Percentiles rank a stretch among this genome's conserved stretches.
Conservation (phyloP, 1,284 basidiomycete species). For the Marasmius tenuissimus region DNA sequence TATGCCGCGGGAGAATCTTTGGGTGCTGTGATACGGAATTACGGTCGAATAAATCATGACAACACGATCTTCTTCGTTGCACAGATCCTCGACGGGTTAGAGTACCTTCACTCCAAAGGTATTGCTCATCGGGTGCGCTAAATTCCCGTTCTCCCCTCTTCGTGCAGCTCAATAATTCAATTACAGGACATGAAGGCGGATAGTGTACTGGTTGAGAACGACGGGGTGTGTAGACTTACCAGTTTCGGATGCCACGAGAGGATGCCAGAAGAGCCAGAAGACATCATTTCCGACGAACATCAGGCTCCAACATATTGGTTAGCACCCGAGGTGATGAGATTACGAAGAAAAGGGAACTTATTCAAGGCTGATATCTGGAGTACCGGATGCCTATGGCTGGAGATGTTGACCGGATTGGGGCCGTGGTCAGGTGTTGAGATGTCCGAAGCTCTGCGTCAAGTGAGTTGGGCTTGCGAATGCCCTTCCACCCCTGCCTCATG, state of each 20-base stretch:
- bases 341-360: slow-evolving; percentile 85
- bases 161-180: slow-evolving; percentile 3
- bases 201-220: slow-evolving; percentile 94
- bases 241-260: slow-evolving; percentile 97
- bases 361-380: slow-evolving; percentile 99
- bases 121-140: slow-evolving; percentile 85
- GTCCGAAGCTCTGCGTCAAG: slow-evolving; percentile 92
- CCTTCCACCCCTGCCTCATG: not conserved
- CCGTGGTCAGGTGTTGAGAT: slow-evolving; percentile 93
- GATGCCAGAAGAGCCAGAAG: slow-evolving; percentile 75
- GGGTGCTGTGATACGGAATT: slow-evolving; percentile 87
- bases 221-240: slow-evolving; percentile 95
- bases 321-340: slow-evolving; percentile 95
- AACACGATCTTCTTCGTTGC: slow-evolving; percentile 91
- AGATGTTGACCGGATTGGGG: slow-evolving; percentile 96
- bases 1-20: slow-evolving; percentile 98
- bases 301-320: slow-evolving; percentile 99
- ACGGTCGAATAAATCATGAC: slow-evolving; percentile 91
- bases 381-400: slow-evolving; percentile 93
- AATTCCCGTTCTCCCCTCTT: not conserved
- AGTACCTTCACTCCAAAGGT: slow-evolving; percentile 89
- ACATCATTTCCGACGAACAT: slow-evolving; percentile 72
- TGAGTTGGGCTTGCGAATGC: slow-evolving; percentile 32
- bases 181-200: slow-evolving; percentile 93
- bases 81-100: slow-evolving; percentile 91